These are phyloP conservation scores for Decorospora gaudefroyi DNA, from an alignment of 2,329 filamentous ascomycete genomes.

Conservation along the genomic window DNA sequence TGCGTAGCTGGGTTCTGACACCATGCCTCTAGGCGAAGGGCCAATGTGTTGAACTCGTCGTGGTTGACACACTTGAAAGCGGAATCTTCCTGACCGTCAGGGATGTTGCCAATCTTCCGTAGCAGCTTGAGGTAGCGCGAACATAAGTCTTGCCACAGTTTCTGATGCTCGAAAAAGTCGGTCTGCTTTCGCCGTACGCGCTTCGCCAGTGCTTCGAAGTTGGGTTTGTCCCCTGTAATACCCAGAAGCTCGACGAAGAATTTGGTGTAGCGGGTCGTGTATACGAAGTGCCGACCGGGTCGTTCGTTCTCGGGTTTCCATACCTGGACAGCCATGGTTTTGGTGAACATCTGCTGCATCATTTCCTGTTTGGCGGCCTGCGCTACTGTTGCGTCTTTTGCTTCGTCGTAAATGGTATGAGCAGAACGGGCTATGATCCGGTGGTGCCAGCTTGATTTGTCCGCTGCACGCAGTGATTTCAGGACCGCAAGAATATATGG, in stretches of 20 bases:
- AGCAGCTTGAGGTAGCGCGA: conserved; percentile 63
- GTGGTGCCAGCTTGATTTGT: conserved; percentile 95
- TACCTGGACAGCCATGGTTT: conserved; percentile 91
- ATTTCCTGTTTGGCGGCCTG: conserved; percentile 74
- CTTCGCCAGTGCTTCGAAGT: conserved; percentile 76
- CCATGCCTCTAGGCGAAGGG: conserved; percentile 64
- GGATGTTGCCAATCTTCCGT: conserved; percentile 61
- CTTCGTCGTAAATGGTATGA: conserved; percentile 64
- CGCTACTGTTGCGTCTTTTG: conserved; percentile 57
- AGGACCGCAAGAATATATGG: conserved; percentile 67
- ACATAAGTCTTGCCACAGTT: conserved; percentile 66
- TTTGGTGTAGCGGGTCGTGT: conserved; percentile 81
- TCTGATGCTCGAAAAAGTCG: conserved; percentile 68
- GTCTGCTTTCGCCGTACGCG: conserved; percentile 80
- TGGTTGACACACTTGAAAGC: conserved; percentile 67
- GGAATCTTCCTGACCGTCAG: conserved; percentile 65
- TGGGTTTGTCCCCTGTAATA: conserved; percentile 72
- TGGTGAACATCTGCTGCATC: conserved; percentile 84
- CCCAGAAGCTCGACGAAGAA: conserved; percentile 79
- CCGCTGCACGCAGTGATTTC: conserved; percentile 66
- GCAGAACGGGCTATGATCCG: conserved; percentile 79
- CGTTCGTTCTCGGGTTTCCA: conserved; percentile 92
- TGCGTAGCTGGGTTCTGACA: conserved; percentile 56
- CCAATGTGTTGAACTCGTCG: conserved; percentile 66
- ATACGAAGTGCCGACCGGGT: conserved; percentile 86